Evolutionary conservation across 805 yeast species (phyloP), one percentile per base, ranked within the genome.

Genomic region (Naumovozyma dairenensis): DNA sequence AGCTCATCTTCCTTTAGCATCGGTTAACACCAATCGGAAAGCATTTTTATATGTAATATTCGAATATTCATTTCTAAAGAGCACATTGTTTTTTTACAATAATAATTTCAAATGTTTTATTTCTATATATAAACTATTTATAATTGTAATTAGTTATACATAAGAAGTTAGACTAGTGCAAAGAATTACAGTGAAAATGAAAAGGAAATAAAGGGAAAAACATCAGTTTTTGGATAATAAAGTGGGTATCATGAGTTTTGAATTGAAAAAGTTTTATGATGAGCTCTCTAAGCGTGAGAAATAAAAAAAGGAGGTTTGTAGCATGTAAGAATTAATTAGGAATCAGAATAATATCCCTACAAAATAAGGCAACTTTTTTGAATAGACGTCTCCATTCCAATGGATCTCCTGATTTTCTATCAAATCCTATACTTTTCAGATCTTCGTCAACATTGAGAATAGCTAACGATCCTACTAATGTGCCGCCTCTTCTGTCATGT

Each of bases 351-450:
- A 71, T 66, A 25, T 72, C 77, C 48, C 77, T 67, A 43, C 80
- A 74, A n/a, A 68, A 48, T 8, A 71, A 52, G 1, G 77, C 69
- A 20, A 75, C 63, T 30, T 65, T 64, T 46, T 75, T 74, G 57
- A 80, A 79, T 14, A 79, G 57, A 12, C 75, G 57, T 53, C 86
- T 65, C 86, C 86, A 79, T 51, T 79, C 86, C 26, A 79, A 49
- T 0, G 86, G 85, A 55, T 79, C 85, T 0, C 81, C 83, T 22
- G 66, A 65, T 3, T 67, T 59, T 43, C 72, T 73, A 24, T 67
- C 53, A 44, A 79, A 77, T 34, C 69, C 72, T 0, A 79, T 63
- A 33, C 67, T 69, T 37, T 70, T 66, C 33, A 68, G 58, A 8
- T 53, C 49, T 19, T 60, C 59, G 21, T 61, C 65, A 1, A 69